A percentile compares a stretch with the other conserved stretches of the same genome.
phyloP scores from a whole-genome alignment of 495 filamentous ascomycete species.

The Immersiella caudata region DNA sequence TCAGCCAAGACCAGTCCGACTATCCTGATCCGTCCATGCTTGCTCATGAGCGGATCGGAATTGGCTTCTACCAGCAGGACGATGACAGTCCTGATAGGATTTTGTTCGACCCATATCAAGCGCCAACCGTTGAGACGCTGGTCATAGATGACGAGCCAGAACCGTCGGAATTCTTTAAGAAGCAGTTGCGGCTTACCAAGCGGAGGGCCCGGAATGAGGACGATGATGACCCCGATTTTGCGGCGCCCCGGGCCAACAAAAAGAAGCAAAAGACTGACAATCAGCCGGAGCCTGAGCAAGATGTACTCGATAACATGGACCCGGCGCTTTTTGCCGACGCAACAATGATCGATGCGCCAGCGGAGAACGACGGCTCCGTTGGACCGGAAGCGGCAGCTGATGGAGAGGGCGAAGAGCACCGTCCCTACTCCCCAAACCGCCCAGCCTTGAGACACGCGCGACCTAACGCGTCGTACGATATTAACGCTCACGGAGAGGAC shows the following conservation, averaged over 20 bases:
- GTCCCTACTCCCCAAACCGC: conserved; percentile 34
- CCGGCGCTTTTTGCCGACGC: conserved; percentile 39
- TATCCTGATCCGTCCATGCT: conserved; percentile 54
- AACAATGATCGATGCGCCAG: conserved; percentile 27
- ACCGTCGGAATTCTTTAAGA: conserved; percentile 51
- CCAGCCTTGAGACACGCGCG: conserved; percentile 50
- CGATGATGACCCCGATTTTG: conserved; percentile 53
- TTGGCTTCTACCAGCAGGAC: conserved; percentile 57
- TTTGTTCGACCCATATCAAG: conserved; percentile 53
- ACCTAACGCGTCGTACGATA: conserved; percentile 46
- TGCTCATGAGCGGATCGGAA: conserved; percentile 51
- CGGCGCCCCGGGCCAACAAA: conserved; percentile 37
- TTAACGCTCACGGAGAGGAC: conserved; percentile 40
- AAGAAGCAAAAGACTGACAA: conserved; percentile 40
- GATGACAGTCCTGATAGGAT: conserved; percentile 53
- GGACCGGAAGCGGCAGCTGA: conserved; percentile 15
- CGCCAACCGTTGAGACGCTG: conserved; percentile 43
- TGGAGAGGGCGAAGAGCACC: conserved; percentile 22
- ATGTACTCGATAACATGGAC: conserved; percentile 44
- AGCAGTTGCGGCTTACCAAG: conserved; percentile 50
- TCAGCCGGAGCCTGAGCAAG: conserved; percentile 28
- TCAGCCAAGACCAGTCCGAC: conserved; percentile 40
- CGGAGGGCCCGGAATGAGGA: conserved; percentile 48
- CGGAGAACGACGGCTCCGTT: conserved; percentile 17
- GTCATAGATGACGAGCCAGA: conserved; percentile 43